Conservation (phyloP, 495 filamentous ascomycete genomes). For the Terfezia boudieri region DNA sequence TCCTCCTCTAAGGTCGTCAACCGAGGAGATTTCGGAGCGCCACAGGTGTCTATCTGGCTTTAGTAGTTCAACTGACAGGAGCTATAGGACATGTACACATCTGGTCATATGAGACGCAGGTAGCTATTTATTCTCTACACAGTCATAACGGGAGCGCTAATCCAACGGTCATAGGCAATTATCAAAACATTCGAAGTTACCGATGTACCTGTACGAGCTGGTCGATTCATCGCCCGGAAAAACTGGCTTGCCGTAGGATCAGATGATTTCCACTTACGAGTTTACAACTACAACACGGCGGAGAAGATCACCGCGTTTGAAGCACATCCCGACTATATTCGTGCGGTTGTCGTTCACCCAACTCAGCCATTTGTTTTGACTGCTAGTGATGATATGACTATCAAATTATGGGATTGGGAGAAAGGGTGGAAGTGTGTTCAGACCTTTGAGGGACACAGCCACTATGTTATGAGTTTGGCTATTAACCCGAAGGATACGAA, state of each 20-base stretch:
- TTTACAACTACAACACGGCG: conserved; percentile 98
- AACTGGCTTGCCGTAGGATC: conserved; percentile 99
- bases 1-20: not conserved
- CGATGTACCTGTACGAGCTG: conserved; percentile 92
- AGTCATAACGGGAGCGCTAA: not conserved
- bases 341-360: conserved; percentile 90
- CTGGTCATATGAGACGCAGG: conserved; percentile 95
- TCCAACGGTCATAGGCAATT: conserved; percentile 34
- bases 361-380: conserved; percentile 91
- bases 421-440: conserved; percentile 95
- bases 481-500: conserved; percentile 99
- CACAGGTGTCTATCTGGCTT: no score
- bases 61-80: conserved; percentile 16
- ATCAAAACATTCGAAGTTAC: conserved; percentile 99
- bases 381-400: conserved; percentile 97
- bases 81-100: conserved; percentile 80
- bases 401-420: conserved; percentile 99
- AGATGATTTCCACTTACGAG: conserved; percentile 91
- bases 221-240: conserved; percentile 90
- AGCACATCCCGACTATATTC: conserved; percentile 97
- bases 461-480: conserved; percentile 98
- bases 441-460: conserved; percentile 92
- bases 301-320: conserved; percentile 98
- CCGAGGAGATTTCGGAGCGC: not conserved
- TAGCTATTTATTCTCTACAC: conserved; percentile 16